Conservation (phyloP, 192 early-diverging fungal species). For the Diversispora eburnea region DNA sequence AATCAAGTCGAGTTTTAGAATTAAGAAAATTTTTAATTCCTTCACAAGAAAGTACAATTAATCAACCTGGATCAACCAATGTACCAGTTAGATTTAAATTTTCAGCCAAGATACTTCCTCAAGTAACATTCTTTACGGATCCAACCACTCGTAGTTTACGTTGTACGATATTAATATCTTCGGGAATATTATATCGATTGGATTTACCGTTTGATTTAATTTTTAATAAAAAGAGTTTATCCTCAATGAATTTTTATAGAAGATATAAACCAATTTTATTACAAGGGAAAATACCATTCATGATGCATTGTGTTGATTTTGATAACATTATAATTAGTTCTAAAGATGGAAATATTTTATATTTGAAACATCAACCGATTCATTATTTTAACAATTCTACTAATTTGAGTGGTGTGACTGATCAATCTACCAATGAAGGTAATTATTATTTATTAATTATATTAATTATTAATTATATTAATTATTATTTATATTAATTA, state of each 20-base stretch:
- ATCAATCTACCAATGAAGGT: neutral
- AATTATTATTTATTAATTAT: neutral
- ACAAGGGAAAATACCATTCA: neutral
- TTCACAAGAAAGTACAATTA: neutral
- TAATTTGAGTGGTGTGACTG: neutral
- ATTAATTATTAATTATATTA: neutral
- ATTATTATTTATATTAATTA: too few species aligned
- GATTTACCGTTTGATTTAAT: neutral
- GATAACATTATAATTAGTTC: neutral
- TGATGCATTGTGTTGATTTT: neutral
- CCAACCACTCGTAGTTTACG: neutral
- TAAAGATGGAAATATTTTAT: neutral
- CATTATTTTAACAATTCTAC: neutral
- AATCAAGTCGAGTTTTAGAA: neutral
- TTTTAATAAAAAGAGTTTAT: neutral
- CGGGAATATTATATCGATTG: neutral
- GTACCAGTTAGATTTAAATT: neutral
- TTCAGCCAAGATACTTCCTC: neutral
- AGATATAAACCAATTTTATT: neutral
- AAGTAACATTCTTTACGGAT: neutral
- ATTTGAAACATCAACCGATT: neutral
- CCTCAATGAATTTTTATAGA: neutral
- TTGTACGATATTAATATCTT: neutral
- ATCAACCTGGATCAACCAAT: neutral
- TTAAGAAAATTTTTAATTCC: neutral